Conservation (phyloP, 306 rosid species). For the Rubus parviflorus region DNA sequence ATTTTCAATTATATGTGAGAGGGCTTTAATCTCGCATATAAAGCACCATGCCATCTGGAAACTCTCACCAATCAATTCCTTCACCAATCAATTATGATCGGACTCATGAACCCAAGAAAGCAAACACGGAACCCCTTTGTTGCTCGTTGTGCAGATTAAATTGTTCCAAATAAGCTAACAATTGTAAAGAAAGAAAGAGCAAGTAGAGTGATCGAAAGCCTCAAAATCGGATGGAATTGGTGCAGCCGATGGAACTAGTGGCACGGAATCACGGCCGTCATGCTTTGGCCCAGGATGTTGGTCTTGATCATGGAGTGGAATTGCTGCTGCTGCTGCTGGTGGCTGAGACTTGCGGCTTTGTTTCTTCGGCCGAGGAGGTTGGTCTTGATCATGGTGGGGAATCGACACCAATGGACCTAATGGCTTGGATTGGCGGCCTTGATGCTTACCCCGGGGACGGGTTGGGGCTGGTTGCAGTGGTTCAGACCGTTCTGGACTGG, state of each 20-base stretch:
- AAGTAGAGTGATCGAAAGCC: no score
- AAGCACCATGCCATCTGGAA: no score
- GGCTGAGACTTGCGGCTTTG: not conserved
- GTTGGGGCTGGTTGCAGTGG: not conserved
- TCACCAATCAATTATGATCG: no score
- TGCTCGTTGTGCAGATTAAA: no score
- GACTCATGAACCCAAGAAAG: no score
- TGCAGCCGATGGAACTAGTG: not conserved
- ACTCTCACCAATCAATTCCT: no score
- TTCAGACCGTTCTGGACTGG: not conserved
- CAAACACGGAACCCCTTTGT: no score
- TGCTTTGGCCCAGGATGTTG: not conserved
- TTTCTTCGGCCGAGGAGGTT: not conserved
- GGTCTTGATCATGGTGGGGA: not conserved
- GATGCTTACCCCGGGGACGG: not conserved
- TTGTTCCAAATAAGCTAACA: no score
- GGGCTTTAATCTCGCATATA: no score
- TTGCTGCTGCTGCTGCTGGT: not conserved
- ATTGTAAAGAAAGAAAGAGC: no score
- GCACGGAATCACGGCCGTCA: constrained; percentile 1
- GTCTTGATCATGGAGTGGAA: constrained; percentile 12
- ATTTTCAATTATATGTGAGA: no score
- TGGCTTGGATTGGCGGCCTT: constrained; percentile 5
- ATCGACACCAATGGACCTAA: not conserved
- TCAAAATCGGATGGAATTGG: no score